A percentile compares a stretch with the other conserved stretches of the same genome.
phyloP scores from a whole-genome alignment of 2,329 filamentous ascomycete species.

The Aspergillus brasiliensis region DNA sequence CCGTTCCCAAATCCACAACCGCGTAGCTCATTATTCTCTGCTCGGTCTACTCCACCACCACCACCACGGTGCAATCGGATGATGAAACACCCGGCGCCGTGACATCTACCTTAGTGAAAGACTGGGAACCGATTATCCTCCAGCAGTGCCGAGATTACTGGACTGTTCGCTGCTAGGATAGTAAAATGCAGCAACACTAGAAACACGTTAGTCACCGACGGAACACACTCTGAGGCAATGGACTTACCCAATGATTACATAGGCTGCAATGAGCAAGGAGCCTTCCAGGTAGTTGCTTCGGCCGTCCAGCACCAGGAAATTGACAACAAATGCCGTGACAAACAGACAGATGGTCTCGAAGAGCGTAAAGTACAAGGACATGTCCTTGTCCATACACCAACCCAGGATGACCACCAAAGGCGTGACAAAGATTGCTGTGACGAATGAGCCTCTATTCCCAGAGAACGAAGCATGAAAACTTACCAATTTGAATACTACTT shows the following conservation, averaged over 20 bases:
- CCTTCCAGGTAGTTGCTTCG: constrained; percentile 83
- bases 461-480: background rate
- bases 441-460: constrained; percentile 4
- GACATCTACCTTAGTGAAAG: background rate
- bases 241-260: constrained; percentile 71
- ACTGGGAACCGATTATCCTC: constrained; percentile 5
- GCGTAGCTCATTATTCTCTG: no score
- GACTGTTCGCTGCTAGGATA: constrained; percentile 34
- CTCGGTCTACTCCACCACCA: background rate
- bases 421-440: constrained; percentile 70
- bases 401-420: constrained; percentile 75
- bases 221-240: background rate
- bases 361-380: constrained; percentile 65
- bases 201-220: background rate
- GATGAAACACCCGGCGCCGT: background rate
- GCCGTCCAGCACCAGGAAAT: constrained; percentile 82
- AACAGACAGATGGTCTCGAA: constrained; percentile 73
- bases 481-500: constrained; percentile 73
- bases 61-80: background rate
- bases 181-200: constrained; percentile 49
- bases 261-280: constrained; percentile 72
- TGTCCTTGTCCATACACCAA: constrained; percentile 74
- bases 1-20: no score
- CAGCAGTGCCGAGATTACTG: constrained; percentile 28
- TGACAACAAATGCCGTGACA: constrained; percentile 79